Evolutionary conservation across 139 green algal species (phyloP), one percentile per base, ranked within the genome.

Genomic region (Coccomyxa sp.): DNA sequence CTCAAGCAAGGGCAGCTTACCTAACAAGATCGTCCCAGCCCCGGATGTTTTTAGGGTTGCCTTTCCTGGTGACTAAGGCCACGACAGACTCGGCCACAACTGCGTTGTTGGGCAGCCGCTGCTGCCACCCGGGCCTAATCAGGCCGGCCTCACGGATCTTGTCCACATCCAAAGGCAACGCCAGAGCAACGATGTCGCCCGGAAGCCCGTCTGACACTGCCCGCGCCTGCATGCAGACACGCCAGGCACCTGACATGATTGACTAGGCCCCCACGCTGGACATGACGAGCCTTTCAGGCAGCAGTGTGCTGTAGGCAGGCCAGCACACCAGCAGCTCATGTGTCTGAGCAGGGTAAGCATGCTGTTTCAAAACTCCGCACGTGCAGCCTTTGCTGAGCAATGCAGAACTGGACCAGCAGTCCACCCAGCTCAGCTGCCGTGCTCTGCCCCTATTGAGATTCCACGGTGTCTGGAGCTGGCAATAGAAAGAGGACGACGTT

Each of bases 141-240:
- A 94, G 86, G 16, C 90, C 92, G 8, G 88, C 77, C 2, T 92
- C 79, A 24, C 44, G 81, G 77, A 97, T 96, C 78, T 94, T 93
- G 70, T 92, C 81, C 1, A 95, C 77, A 76, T 97, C 93, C 34
- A 97, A 84, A 6, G 93, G 90, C 75, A 97, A 84, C 0, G 93
- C 92, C 55, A 97, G 85, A 0, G 92, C 89, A 3, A 82, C 78
- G 22, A 82, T 77, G 41, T 80, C 74, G 14, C 50, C 70, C 9
- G 91, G 92, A 50, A 97, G 81, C 54, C 92, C 92, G 70, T 95
- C 92, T 9, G 90, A 91, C 0, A 97, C 87, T 0, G 92, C 92
- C 44, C 92, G 87, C 22, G 92, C 90, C 85, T 94, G 90, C 34
- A 68, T 39, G 55, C 75, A 6, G 34, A 14, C n/a, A n/a, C n/a